Conservation (phyloP, 1,139 yeast species). For the Insectozyma bohioensis region DNA sequence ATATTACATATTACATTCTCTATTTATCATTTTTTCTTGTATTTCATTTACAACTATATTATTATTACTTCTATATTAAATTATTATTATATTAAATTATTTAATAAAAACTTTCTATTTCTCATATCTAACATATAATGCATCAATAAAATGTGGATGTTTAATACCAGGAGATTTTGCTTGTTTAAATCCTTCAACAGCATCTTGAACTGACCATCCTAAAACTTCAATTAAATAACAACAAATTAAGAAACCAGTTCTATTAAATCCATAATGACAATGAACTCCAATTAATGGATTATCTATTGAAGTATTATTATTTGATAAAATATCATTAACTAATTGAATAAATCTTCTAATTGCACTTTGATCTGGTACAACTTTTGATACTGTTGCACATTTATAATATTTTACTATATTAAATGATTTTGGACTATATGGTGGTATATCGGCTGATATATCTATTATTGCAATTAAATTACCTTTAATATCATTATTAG, state of each 20-base stretch:
- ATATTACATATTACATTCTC: too few species aligned
- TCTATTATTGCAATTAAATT: slow-evolving; percentile 61
- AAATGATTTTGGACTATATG: slow-evolving; percentile 65
- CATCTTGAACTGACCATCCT: slow-evolving; percentile 62
- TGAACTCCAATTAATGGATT: slow-evolving; percentile 61
- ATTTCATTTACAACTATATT: too few species aligned
- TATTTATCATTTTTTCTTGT: too few species aligned
- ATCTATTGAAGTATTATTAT: slow-evolving; percentile 18
- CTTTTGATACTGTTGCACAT: slow-evolving; percentile 76
- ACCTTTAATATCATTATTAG: slow-evolving; percentile 21
- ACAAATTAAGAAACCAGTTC: slow-evolving; percentile 75
- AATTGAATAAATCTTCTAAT: slow-evolving; percentile 56
- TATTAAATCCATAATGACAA: slow-evolving; percentile 80
- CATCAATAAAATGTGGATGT: slow-evolving; percentile 77
- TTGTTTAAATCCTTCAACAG: slow-evolving; percentile 56
- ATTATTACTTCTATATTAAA: too few species aligned
- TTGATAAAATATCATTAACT: slow-evolving; percentile 48
- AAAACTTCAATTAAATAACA: slow-evolving; percentile 63
- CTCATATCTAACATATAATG: slow-evolving; percentile 65
- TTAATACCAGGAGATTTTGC: slow-evolving; percentile 74
- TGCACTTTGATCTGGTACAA: slow-evolving; percentile 66
- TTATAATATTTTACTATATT: slow-evolving; percentile 57
- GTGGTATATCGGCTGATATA: slow-evolving; percentile 75
- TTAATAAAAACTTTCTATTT: too few species aligned
- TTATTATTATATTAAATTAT: too few species aligned